Evolutionary conservation across 2,329 filamentous ascomycete genomes (phyloP), one percentile per base, ranked within the genome.

Genomic region (Alternaria infectoria): DNA sequence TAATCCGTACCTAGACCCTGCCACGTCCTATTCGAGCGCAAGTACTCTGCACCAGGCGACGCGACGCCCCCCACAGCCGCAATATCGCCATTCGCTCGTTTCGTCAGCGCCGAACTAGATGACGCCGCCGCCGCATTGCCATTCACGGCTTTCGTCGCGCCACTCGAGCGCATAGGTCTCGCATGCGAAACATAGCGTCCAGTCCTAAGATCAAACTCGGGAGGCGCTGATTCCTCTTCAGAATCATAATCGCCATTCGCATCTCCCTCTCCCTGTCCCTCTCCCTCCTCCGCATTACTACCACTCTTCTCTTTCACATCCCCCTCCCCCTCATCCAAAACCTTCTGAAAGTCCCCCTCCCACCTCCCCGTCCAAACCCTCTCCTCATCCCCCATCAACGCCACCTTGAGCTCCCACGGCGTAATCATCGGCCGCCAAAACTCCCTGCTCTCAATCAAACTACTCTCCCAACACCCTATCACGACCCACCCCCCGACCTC

Each of bases 401-500:
- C 92, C 50, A 97, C 83, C 57, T 89, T 89, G 59, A 98, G 83
- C 84, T 99, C 96, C 77, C 96, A 98, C 0, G 95, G 95, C n/a
- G 96, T 99, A 44, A 98, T 89, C 10, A 98, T 90, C 0, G 94
- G 93, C 71, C 89, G 88, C 86, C 90, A 98, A 76, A 97, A 97
- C 7, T 91, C 92, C 61, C 92, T 91, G 67, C 93, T 93, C 72
- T 97, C 95, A 5, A 99, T 88, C 54, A 98, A 83, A 63, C 92
- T 93, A 78, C 94, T 97, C 82, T 99, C 96, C 96, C 96, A 99
- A 81, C 96, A 99, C 3, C 96, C 95, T 10, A 99, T 92, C 0
- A 98, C 93, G 0, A 98, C 93, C 96, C 96, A 99, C 15, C 93
- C 95, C 46, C 93, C 95, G 6, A 99, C 88, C 79, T 99, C 96